These are phyloP conservation scores for Yueomyces sinensis DNA, from an alignment of 805 yeast species.

Conservation along the genomic window DNA sequence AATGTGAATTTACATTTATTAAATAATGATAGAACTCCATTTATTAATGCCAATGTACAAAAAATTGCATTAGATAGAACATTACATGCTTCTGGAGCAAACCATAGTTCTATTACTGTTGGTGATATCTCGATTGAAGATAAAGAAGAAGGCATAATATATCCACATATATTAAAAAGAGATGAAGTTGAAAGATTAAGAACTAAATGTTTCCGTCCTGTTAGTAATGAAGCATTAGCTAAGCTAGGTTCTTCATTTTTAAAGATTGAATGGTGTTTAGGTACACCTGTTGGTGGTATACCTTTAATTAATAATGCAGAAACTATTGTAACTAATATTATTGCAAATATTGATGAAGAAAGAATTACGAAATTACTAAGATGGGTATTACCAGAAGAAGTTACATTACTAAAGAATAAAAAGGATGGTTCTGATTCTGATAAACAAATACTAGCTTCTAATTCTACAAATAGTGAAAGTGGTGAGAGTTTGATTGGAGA, in stretches of 20 bases:
- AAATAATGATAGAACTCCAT: conserved; percentile 44
- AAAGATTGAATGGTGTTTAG: conserved; percentile 61
- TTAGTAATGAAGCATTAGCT: conserved; percentile 17
- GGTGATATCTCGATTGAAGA: conserved; percentile 59
- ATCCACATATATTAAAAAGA: conserved; percentile 62
- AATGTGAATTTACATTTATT: conserved; percentile 61
- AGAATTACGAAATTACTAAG: conserved; percentile 49
- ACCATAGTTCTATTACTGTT: conserved; percentile 45
- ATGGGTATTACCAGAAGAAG: conserved; percentile 53
- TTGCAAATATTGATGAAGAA: conserved; percentile 57
- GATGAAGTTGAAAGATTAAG: conserved; percentile 3
- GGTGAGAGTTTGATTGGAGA: not conserved
- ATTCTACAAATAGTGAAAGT: not conserved
- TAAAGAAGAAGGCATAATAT: conserved; percentile 39
- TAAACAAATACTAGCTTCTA: too few species aligned
- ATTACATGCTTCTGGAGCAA: conserved; percentile 54
- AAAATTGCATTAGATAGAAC: conserved; percentile 46
- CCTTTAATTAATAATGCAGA: conserved; percentile 58
- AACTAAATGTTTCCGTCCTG: not conserved
- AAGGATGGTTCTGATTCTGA: conserved; percentile 7
- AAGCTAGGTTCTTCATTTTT: too few species aligned
- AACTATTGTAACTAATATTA: conserved; percentile 50
- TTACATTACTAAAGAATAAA: conserved; percentile 4
- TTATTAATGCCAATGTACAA: conserved; percentile 57
- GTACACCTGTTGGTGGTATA: conserved; percentile 82